Percentiles rank a stretch among this genome's conserved stretches.
phyloP scores from a whole-genome alignment of 164 flowering plant species.

The Amborella trichopoda region DNA sequence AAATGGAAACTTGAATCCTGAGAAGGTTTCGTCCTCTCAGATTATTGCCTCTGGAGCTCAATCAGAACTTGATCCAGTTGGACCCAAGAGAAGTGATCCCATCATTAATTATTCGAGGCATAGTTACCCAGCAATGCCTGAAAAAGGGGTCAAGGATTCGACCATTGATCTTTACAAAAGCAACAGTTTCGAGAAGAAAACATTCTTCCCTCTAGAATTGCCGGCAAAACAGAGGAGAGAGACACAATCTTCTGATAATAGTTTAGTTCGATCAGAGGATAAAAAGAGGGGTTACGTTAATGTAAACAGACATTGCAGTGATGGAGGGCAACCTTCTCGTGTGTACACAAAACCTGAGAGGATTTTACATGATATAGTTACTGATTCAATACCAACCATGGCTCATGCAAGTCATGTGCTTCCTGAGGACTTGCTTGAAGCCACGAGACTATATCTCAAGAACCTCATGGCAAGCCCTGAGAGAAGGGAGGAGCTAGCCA shows the following conservation, averaged over 20 bases:
- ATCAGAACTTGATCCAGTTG: not conserved
- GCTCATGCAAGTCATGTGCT: slow-evolving; percentile 51
- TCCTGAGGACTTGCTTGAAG: slow-evolving; percentile 39
- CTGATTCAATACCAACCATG: slow-evolving; percentile 49
- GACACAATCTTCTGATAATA: slow-evolving; percentile 39
- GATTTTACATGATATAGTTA: slow-evolving; percentile 51
- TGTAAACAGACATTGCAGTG: slow-evolving; percentile 10
- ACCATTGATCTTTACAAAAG: slow-evolving; percentile 31
- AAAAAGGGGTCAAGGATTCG: slow-evolving; percentile 20
- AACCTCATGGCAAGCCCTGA: slow-evolving; percentile 37
- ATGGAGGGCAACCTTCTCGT: slow-evolving; percentile 6
- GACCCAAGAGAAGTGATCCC: not conserved
- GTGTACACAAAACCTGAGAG: slow-evolving; percentile 44
- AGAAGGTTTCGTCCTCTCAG: not conserved
- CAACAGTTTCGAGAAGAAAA: slow-evolving; percentile 46
- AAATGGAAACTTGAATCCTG: not conserved
- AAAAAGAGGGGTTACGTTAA: slow-evolving; percentile 9
- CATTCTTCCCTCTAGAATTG: slow-evolving; percentile 83
- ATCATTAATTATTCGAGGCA: slow-evolving; percentile 10
- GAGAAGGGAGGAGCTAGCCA: slow-evolving; percentile 42
- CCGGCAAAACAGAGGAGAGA: slow-evolving; percentile 65
- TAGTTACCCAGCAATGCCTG: slow-evolving; percentile 17
- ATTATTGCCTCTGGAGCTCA: not conserved
- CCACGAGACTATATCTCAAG: slow-evolving; percentile 51
- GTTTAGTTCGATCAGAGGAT: slow-evolving; percentile 40